Evolutionary conservation across 2,329 filamentous ascomycete species (phyloP).

Genomic region (Ustulina deusta): DNA sequence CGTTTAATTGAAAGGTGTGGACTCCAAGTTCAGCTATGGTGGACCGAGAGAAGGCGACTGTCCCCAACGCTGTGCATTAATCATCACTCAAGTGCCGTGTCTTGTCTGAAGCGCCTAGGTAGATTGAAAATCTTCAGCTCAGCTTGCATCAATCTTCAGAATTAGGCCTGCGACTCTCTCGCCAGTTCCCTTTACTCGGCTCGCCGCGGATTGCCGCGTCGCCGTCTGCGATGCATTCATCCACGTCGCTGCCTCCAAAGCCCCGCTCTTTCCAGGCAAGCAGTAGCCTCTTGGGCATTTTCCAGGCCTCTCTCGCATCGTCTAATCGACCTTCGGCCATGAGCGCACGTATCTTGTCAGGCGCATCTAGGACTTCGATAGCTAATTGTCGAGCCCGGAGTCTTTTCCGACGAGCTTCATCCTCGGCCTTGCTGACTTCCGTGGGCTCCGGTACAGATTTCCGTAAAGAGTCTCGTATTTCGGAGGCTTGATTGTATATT

Average conservation of each 20-base stretch:
- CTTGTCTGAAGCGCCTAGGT: background rate
- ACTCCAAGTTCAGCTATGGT: background rate
- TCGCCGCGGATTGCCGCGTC: conserved; percentile 60
- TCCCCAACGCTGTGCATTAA: background rate
- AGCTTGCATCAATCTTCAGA: conserved; percentile 36
- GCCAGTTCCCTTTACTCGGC: conserved; percentile 47
- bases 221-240: conserved; percentile 65
- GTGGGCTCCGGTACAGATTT: conserved; percentile 61
- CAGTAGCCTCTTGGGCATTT: conserved; percentile 64
- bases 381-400: conserved; percentile 67
- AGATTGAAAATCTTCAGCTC: background rate
- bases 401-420: conserved; percentile 52
- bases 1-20: background rate
- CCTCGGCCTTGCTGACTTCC: conserved; percentile 54
- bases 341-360: conserved; percentile 68
- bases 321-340: conserved; percentile 69
- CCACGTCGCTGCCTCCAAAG: conserved; percentile 66
- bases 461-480: conserved; percentile 66
- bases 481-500: conserved; percentile 73
- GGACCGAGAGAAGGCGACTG: background rate
- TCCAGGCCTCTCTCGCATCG: conserved; percentile 70
- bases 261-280: conserved; percentile 66
- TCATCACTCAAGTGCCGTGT: background rate
- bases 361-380: conserved; percentile 70
- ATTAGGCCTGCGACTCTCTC: conserved; percentile 36